Base-by-base conservation (phyloP, 495 filamentous ascomycete genomes). In the Monascus purpureus region DNA sequence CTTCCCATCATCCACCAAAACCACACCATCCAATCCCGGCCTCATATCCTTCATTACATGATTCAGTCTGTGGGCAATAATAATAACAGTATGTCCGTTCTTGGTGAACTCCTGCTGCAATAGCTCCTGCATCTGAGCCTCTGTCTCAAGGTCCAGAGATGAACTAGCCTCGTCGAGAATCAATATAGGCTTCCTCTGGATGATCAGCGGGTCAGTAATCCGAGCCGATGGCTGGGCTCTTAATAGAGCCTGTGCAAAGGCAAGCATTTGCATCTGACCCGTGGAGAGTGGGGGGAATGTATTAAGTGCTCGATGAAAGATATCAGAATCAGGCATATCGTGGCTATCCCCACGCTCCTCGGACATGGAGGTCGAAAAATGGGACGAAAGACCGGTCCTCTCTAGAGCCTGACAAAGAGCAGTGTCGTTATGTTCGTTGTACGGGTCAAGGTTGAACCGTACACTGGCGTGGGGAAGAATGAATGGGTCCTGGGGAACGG, bases 401-500 rank as follows among this genome's bases (percentile, higher is more conserved):
- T 55, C 42, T 2, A 73, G 53, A 1, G 56, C 62, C 11, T 47
- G 37, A 4, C 35, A 32, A 33, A 65, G 53, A 6, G 52, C 53
- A 1, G 38, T 33, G 2, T 53, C 46, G 0, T 52, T 36, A 14
- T 50, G 28, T 5, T 33, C 11, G 6, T 25, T 17, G 15, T 47
- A 42, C 0, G 63, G 63, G 42, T 70, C 61, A 1, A 68, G 37
- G 33, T 75, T 72, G 15, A 62, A 33, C 1, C 57, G 43, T 2
- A 70, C 39, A 9, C 8, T 28, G 0, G 59, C 59, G 1, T 58
- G 63, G 0, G 67, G 61, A 1, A 77, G 33, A 5, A 70, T 28
- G 40, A 72, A 67, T 0, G 70, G 52, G 8, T 70, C 56, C 28
- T 78, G 70, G 9, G 73, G 63, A 2, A 73, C 37, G n/a, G n/a